Percentiles rank a stretch among this genome's conserved stretches.
Conservation (phyloP, 1,139 yeast species). For the Nakaseomyces bracarensis region DNA sequence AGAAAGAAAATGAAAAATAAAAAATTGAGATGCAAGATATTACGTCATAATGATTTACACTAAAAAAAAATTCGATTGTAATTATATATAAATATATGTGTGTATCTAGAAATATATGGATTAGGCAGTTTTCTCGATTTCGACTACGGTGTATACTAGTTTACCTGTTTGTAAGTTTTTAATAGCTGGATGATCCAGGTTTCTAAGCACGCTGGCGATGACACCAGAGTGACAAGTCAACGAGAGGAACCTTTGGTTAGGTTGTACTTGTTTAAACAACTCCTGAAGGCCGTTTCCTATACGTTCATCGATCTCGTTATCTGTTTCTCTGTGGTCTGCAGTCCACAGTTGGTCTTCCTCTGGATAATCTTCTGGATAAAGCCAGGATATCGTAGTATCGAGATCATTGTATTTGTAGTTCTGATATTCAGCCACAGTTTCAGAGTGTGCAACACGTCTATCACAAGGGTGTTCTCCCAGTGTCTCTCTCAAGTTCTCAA, state of each 20-base stretch:
- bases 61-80: too few relatives aligned
- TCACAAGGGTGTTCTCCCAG: conserved; percentile 65
- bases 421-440: conserved; percentile 19
- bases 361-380: conserved; percentile 38
- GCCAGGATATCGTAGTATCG: conserved; percentile 33
- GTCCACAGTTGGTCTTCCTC: conserved; percentile 42
- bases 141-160: conserved; percentile 49
- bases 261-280: conserved; percentile 28
- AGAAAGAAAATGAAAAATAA: neutral
- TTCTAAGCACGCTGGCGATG: conserved; percentile 45
- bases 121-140: conserved; percentile 22
- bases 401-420: conserved; percentile 11
- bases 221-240: conserved; percentile 58
- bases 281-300: conserved; percentile 36
- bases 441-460: conserved; percentile 35
- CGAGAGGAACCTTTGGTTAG: conserved; percentile 36
- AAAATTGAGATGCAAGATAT: neutral
- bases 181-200: conserved; percentile 44
- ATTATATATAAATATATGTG: neutral
- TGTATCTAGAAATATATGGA: neutral
- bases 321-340: conserved; percentile 39
- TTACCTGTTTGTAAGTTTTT: conserved; percentile 52
- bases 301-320: conserved; percentile 43
- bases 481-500: conserved; percentile 57
- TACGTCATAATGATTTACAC: conserved; percentile 2